Conservation (phyloP, 176 grass and related monocot species). For the Secale cereale region DNA sequence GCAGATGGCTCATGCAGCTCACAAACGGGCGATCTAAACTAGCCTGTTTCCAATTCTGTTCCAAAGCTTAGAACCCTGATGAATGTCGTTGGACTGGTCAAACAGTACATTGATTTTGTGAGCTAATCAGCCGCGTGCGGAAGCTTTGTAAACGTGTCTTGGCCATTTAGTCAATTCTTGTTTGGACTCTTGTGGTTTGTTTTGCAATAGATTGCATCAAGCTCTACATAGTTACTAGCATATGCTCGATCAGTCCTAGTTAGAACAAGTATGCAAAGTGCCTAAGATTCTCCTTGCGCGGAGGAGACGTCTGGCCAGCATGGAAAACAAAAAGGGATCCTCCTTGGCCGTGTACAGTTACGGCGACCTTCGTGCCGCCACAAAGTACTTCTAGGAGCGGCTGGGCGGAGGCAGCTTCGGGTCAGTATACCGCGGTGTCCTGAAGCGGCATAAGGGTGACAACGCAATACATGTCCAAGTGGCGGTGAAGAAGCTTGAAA, state of each 20-base stretch:
- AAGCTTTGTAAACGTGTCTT: conserved; percentile 8
- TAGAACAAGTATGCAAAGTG: no score
- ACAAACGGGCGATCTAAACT: not conserved
- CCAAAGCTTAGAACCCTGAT: conserved; percentile 14
- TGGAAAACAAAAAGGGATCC: no score
- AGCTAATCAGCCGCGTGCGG: not conserved
- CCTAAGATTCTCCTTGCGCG: no score
- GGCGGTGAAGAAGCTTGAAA: no score
- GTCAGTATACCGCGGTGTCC: conserved; percentile 15
- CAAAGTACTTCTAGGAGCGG: conserved; percentile 20
- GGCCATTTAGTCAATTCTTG: conserved; percentile 4
- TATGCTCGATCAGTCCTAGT: no score
- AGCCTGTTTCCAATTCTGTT: conserved; percentile 10
- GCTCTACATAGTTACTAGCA: not conserved
- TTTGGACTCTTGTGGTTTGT: conserved; percentile 34
- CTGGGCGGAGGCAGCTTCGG: conserved; percentile 12
- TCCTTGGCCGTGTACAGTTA: conserved; percentile 5
- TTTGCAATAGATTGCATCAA: conserved; percentile 28
- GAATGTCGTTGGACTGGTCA: conserved; percentile 25
- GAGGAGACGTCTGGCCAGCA: no score
- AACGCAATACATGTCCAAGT: no score
- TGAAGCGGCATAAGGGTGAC: not conserved
- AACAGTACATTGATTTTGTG: conserved; percentile 4
- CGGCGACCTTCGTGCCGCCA: conserved; percentile 15
- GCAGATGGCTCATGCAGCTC: not conserved